Conservation (phyloP, 495 filamentous ascomycete genomes). For the Xylaria scruposa region DNA sequence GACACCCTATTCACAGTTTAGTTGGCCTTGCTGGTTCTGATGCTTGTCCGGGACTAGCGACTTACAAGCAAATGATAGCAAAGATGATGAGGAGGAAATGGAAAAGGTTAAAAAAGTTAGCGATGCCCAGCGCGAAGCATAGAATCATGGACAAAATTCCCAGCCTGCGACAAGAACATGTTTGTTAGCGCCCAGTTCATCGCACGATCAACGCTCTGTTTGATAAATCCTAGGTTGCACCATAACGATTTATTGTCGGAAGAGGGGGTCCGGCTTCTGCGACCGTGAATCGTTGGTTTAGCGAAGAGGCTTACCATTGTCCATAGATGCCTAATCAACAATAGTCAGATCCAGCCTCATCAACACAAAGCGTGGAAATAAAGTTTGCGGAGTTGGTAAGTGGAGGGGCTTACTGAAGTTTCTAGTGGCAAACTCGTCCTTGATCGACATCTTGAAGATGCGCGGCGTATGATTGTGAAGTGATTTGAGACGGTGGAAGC, state of each 20-base stretch:
- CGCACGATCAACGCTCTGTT: background rate
- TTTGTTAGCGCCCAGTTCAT: slow-evolving; percentile 15
- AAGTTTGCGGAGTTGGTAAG: background rate
- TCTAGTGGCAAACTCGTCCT: slow-evolving; percentile 85
- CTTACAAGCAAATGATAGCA: slow-evolving; percentile 85
- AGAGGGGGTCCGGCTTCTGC: background rate
- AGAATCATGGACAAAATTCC: slow-evolving; percentile 93
- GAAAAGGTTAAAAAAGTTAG: slow-evolving; percentile 76
- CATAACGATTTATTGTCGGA: background rate
- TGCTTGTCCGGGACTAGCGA: background rate
- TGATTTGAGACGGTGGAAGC: background rate
- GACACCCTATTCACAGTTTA: slow-evolving; percentile 63
- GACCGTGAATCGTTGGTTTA: background rate
- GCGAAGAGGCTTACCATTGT: slow-evolving; percentile 81
- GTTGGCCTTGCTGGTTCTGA: slow-evolving; percentile 21
- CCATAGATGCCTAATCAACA: slow-evolving; percentile 86
- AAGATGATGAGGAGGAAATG: slow-evolving; percentile 71
- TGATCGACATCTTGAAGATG: slow-evolving; percentile 56
- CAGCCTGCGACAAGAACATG: slow-evolving; percentile 65
- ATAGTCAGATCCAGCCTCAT: slow-evolving; percentile 29
- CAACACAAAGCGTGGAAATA: background rate
- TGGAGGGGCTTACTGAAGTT: slow-evolving; percentile 87
- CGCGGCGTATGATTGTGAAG: background rate
- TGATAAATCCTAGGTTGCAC: background rate
- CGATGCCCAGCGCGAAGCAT: slow-evolving; percentile 93